Conservation (phyloP, 495 filamentous ascomycete genomes). For the Clohesyomyces aquaticus region DNA sequence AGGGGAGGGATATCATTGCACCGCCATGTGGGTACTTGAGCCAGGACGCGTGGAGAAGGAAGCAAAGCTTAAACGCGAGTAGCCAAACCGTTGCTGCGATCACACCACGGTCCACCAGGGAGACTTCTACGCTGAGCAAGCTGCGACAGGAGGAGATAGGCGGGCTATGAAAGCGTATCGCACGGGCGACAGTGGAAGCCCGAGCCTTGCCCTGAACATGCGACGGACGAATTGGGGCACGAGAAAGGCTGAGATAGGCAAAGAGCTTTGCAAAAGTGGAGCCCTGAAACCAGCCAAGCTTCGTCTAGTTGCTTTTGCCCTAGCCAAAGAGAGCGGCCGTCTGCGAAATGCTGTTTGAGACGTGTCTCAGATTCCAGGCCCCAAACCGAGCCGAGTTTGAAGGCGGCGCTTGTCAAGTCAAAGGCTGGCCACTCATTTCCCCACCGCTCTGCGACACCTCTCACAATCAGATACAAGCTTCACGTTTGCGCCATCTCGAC, state of each 20-base stretch:
- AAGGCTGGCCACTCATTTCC: neutral
- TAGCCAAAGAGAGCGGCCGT: slow-evolving; percentile 7
- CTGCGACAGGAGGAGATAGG: slow-evolving; percentile 36
- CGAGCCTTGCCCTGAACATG: slow-evolving; percentile 2
- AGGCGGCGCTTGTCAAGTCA: slow-evolving; percentile 10
- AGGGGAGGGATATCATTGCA: slow-evolving; percentile 37
- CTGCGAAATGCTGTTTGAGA: slow-evolving; percentile 24
- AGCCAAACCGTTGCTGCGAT: slow-evolving; percentile 27
- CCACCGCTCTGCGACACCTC: slow-evolving; percentile 13
- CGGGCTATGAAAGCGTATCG: slow-evolving; percentile 32
- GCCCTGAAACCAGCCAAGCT: slow-evolving; percentile 30
- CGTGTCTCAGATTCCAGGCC: slow-evolving; percentile 22
- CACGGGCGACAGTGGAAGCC: slow-evolving; percentile 24
- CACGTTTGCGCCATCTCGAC: neutral
- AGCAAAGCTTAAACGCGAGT: slow-evolving; percentile 28
- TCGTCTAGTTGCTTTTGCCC: slow-evolving; percentile 15
- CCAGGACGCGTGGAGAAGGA: slow-evolving; percentile 34
- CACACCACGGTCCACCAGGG: slow-evolving; percentile 29
- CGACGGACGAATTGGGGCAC: slow-evolving; percentile 5
- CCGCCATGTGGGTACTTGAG: slow-evolving; percentile 28
- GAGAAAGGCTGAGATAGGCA: slow-evolving; percentile 14
- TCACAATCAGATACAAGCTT: neutral
- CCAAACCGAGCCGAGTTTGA: slow-evolving; percentile 20
- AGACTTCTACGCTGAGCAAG: slow-evolving; percentile 23
- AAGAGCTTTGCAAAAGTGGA: slow-evolving; percentile 9